A percentile compares a stretch with the other conserved stretches of the same genome.
Conservation (phyloP, 352 stramenopile genomes). For the Phytophthora uliginosa region DNA sequence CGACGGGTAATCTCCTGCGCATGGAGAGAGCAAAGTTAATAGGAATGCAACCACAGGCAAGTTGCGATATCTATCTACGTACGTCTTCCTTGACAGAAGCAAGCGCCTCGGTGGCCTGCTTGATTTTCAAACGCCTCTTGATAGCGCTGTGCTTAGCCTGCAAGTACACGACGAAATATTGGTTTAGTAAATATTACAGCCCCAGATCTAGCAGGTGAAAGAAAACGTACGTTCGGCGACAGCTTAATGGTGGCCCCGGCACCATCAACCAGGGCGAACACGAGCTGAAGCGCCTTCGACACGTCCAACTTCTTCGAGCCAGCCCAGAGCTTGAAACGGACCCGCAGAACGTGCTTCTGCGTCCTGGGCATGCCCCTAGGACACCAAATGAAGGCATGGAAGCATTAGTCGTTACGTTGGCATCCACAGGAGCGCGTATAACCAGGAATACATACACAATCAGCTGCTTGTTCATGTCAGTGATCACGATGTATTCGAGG, state of each 20-base stretch:
- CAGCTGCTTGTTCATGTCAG: conserved; percentile 73
- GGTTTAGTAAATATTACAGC: conserved; percentile 1
- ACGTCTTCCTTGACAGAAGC: conserved; percentile 44
- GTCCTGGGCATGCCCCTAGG: conserved; percentile 72
- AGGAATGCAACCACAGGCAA: background rate
- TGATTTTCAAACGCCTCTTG: conserved; percentile 80
- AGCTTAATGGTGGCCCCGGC: conserved; percentile 82
- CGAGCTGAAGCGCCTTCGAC: conserved; percentile 54
- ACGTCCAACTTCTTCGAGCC: conserved; percentile 75
- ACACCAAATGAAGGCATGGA: background rate
- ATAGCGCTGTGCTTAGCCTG: conserved; percentile 81
- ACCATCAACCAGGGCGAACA: conserved; percentile 68
- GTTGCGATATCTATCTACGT: background rate
- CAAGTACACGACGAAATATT: conserved; percentile 2
- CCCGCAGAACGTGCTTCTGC: conserved; percentile 67
- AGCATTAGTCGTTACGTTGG: background rate
- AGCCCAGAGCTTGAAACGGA: conserved; percentile 72
- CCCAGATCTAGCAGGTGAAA: background rate
- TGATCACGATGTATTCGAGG: conserved; percentile 83
- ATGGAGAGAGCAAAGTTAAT: background rate
- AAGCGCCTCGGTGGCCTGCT: conserved; percentile 54
- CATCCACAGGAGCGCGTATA: background rate
- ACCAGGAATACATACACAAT: conserved; percentile 56
- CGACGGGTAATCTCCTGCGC: conserved; percentile 60
- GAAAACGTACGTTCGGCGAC: conserved; percentile 67